A percentile compares a stretch with the other conserved stretches of the same genome.
These are phyloP conservation scores for Smithsoniella earleae DNA, from an alignment of 163 green algal genomes.

Conservation along the genomic window DNA sequence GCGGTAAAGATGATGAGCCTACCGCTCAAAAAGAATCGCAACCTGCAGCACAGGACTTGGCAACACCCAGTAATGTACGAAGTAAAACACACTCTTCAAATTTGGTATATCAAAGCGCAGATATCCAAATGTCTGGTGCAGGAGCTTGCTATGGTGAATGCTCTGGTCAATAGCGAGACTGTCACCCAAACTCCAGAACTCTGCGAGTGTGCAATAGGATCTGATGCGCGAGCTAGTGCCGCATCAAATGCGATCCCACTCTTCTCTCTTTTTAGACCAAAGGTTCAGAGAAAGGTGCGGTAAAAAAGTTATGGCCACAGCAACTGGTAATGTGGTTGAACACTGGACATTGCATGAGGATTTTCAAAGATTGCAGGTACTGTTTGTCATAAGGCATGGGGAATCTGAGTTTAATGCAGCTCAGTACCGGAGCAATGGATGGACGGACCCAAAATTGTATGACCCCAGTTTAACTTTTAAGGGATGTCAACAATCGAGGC, in stretches of 20 bases:
- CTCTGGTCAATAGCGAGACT: background rate
- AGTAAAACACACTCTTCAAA: too few relatives aligned
- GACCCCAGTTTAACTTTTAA: background rate
- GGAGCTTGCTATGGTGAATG: too few relatives aligned
- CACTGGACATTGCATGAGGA: too few relatives aligned
- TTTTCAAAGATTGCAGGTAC: background rate
- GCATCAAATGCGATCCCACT: background rate
- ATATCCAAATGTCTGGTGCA: too few relatives aligned
- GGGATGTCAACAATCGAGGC: conserved; percentile 8
- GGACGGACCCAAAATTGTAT: conserved; percentile 20
- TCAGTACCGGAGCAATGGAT: background rate
- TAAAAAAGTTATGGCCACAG: background rate
- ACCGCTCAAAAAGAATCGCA: background rate
- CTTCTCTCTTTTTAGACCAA: conserved; percentile 22
- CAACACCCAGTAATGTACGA: background rate
- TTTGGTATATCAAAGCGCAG: background rate
- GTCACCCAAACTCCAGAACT: conserved; percentile 1
- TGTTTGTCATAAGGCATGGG: conserved; percentile 22
- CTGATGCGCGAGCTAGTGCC: background rate
- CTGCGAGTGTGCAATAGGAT: conserved; percentile 13
- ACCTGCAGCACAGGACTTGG: background rate
- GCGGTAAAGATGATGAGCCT: background rate
- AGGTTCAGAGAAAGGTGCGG: conserved; percentile 7
- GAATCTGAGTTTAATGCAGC: conserved; percentile 27
- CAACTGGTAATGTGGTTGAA: background rate